Percentiles rank a stretch among this genome's conserved stretches.
These are phyloP conservation scores for Saccharata proteae DNA, from an alignment of 2,329 filamentous ascomycete species.

Conservation along the genomic window DNA sequence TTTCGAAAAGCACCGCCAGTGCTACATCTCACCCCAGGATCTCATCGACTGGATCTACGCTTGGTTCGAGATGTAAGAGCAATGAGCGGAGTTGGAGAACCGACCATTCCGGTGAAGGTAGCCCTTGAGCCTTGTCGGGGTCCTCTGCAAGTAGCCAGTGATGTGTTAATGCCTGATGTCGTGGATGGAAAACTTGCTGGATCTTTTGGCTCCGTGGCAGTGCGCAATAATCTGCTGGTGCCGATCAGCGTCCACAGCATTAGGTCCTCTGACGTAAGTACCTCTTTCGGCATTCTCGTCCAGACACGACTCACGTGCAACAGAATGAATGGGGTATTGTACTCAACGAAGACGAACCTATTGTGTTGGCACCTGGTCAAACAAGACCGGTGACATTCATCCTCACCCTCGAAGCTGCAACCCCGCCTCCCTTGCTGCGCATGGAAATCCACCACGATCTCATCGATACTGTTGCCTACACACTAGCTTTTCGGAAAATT, in stretches of 20 bases:
- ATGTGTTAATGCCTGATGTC: conserved; percentile 40
- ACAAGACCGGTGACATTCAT: conserved; percentile 29
- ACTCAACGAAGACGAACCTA: too few relatives aligned
- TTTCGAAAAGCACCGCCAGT: conserved; percentile 39
- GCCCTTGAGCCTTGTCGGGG: conserved; percentile 20
- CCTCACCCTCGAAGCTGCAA: too few relatives aligned
- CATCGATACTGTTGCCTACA: too few relatives aligned
- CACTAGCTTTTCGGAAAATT: too few relatives aligned
- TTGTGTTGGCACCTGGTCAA: conserved; percentile 23
- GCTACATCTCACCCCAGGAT: conserved; percentile 36
- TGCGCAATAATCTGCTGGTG: conserved; percentile 33
- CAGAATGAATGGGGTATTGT: not conserved
- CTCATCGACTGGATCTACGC: conserved; percentile 40
- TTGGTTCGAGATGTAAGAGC: conserved; percentile 45
- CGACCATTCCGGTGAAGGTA: conserved; percentile 21
- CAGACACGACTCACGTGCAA: too few relatives aligned
- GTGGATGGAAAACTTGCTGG: conserved; percentile 36
- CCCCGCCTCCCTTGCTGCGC: too few relatives aligned
- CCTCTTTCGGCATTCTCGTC: too few relatives aligned
- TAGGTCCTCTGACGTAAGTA: conserved; percentile 18
- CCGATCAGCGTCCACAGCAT: conserved; percentile 25
- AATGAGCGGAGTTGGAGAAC: conserved; percentile 39
- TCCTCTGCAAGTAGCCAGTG: conserved; percentile 20
- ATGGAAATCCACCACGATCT: too few relatives aligned
- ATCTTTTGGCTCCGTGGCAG: conserved; percentile 34